phyloP scores from a whole-genome alignment of 768 basidiomycete species.

The Boletus vermiculosoides region DNA sequence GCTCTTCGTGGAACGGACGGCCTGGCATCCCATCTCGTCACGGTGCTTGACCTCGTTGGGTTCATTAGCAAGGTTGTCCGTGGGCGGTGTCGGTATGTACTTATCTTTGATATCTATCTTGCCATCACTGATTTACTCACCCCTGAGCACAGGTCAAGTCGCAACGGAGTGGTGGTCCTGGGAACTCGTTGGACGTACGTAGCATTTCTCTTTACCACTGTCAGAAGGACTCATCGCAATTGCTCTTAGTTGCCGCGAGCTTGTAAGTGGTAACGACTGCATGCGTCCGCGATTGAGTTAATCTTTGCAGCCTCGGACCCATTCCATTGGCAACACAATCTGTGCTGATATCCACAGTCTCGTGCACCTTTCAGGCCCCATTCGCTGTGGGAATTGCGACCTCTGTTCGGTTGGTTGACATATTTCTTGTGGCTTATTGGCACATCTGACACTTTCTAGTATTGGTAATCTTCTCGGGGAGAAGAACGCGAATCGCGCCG shows the following conservation, averaged over 20 bases:
- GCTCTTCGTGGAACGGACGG: slow-evolving; percentile 62
- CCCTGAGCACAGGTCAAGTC: slow-evolving; percentile 52
- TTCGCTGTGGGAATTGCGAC: slow-evolving; percentile 79
- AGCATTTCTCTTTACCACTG: background rate
- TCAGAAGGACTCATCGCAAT: slow-evolving; percentile 3
- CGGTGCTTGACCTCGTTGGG: slow-evolving; percentile 67
- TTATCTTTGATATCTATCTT: background rate
- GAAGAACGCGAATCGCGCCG: slow-evolving; percentile 66
- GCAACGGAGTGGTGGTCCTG: slow-evolving; percentile 97
- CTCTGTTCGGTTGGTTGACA: slow-evolving; percentile 65
- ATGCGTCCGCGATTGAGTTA: slow-evolving; percentile 13
- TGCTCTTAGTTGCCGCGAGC: slow-evolving; percentile 48
- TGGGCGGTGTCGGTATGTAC: slow-evolving; percentile 70
- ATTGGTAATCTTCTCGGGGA: slow-evolving; percentile 91
- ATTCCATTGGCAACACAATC: slow-evolving; percentile 84
- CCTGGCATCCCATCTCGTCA: slow-evolving; percentile 79
- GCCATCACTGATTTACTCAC: background rate
- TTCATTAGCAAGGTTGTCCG: slow-evolving; percentile 67
- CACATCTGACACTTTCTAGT: slow-evolving; percentile 34
- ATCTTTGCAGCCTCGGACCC: slow-evolving; percentile 63
- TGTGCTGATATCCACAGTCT: slow-evolving; percentile 72
- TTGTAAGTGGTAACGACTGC: slow-evolving; percentile 35
- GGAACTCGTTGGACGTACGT: slow-evolving; percentile 68
- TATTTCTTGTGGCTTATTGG: background rate
- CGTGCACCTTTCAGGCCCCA: slow-evolving; percentile 79